A percentile compares a stretch with the other conserved stretches of the same genome.
phyloP scores from a whole-genome alignment of 2,329 filamentous ascomycete genomes.

The Elsinoe arachidis region DNA sequence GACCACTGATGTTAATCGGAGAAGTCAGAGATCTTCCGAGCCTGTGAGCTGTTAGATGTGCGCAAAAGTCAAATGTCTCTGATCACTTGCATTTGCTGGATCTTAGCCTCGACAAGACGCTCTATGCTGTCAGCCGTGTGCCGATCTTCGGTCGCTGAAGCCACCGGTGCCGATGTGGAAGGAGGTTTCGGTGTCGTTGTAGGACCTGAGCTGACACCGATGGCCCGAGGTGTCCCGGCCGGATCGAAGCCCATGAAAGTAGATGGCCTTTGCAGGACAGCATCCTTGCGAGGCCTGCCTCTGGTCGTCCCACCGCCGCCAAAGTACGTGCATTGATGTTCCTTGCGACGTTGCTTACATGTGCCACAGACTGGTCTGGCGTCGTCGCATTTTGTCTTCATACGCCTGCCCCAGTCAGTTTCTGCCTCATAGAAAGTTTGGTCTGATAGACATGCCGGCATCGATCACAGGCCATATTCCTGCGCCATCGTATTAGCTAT shows the following conservation, averaged over 20 bases:
- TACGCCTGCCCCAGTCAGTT: not conserved
- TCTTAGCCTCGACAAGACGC: constrained; percentile 5
- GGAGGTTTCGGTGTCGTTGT: not conserved
- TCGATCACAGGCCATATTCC: constrained; percentile 8
- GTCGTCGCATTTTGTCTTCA: constrained; percentile 8
- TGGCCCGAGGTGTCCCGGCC: not conserved
- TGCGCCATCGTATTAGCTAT: not conserved
- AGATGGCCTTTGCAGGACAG: not conserved
- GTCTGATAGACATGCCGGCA: not conserved
- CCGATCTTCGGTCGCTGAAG: not conserved
- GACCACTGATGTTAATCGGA: not conserved
- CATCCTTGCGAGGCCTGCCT: not conserved
- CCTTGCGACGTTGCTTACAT: not conserved
- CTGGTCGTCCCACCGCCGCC: not conserved
- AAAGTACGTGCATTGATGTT: not conserved
- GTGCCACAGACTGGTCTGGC: not conserved
- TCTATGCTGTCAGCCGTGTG: not conserved
- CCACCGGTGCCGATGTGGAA: not conserved
- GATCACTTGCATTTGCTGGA: not conserved
- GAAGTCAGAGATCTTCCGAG: not conserved
- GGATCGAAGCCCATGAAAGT: not conserved
- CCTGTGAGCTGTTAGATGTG: not conserved
- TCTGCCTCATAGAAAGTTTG: not conserved
- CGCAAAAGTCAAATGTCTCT: too few relatives aligned
- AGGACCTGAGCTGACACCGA: not conserved